Evolutionary conservation across 805 yeast species (phyloP).

Genomic region (Starmera amethionina): DNA sequence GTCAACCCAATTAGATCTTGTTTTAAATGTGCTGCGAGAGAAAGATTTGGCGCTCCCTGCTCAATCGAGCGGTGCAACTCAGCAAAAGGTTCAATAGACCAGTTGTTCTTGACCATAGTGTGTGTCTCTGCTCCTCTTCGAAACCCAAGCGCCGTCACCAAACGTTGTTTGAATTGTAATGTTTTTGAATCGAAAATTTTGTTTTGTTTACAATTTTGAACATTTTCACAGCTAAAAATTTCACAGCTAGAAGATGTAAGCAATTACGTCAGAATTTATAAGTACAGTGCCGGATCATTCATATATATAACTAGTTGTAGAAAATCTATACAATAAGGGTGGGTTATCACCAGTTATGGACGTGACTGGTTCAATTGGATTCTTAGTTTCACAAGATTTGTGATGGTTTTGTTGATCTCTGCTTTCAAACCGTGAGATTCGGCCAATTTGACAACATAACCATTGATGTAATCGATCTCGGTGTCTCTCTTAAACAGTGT

Average conservation of each 20-base stretch:
- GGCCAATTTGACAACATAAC: constrained; percentile 58
- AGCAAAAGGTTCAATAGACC: not conserved
- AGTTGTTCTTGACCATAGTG: not conserved
- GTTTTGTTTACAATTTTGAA: no score
- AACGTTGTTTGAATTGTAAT: no score
- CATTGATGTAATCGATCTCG: constrained; percentile 80
- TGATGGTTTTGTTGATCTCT: constrained; percentile 23
- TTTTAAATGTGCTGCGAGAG: constrained; percentile 23
- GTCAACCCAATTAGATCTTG: constrained; percentile 36
- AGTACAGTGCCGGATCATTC: no score
- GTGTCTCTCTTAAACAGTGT: constrained; percentile 40
- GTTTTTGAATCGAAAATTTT: no score
- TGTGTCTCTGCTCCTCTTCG: not conserved
- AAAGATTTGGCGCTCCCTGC: constrained; percentile 13
- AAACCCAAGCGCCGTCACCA: no score
- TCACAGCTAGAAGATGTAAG: no score
- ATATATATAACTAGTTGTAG: no score
- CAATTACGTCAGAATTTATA: no score
- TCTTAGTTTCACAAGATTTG: constrained; percentile 25
- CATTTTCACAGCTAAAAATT: no score
- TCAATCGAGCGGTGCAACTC: constrained; percentile 22
- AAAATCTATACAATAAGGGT: no score
- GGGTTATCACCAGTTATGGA: not conserved
- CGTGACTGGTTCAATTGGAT: constrained; percentile 17
- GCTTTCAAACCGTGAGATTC: constrained; percentile 25